phyloP scores from a whole-genome alignment of 257 asterid genomes.

The Solanum sejunctum region DNA sequence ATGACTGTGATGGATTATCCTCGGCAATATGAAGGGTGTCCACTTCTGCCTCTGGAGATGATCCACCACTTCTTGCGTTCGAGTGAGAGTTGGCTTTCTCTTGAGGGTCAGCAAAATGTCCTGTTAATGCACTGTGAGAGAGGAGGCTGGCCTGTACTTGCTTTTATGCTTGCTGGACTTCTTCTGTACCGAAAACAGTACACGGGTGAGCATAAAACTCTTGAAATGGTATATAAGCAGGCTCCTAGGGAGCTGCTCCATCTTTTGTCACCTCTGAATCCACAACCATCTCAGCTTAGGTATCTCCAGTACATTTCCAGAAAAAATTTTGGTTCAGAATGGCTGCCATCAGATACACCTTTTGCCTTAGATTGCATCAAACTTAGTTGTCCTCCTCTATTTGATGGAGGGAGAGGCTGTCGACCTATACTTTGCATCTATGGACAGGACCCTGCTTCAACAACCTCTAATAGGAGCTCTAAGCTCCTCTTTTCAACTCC shows the following conservation, averaged over 20 bases:
- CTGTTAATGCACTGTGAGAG: constrained; percentile 94
- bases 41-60: constrained; percentile 85
- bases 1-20: constrained; percentile 99
- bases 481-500: constrained; percentile 79
- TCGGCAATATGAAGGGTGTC: constrained; percentile 87
- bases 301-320: constrained; percentile 91
- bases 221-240: constrained; percentile 96
- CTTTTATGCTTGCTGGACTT: constrained; percentile 98
- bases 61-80: constrained; percentile 93
- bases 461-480: constrained; percentile 67
- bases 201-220: constrained; percentile 89
- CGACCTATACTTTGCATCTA: constrained; percentile 79
- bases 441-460: constrained; percentile 82
- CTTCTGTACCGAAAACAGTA: constrained; percentile 90
- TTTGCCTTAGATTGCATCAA: constrained; percentile 72
- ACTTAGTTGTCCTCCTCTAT: constrained; percentile 59
- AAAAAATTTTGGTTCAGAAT: constrained; percentile 66
- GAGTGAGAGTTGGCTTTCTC: constrained; percentile 98
- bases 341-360: constrained; percentile 91
- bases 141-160: constrained; percentile 99
- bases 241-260: constrained; percentile 97
- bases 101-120: constrained; percentile 97
- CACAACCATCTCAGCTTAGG: constrained; percentile 97
- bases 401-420: constrained; percentile 76
- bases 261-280: constrained; percentile 90